Evolutionary conservation across 179 eudicot species (phyloP).

Genomic region (Kewa caespitosa): DNA sequence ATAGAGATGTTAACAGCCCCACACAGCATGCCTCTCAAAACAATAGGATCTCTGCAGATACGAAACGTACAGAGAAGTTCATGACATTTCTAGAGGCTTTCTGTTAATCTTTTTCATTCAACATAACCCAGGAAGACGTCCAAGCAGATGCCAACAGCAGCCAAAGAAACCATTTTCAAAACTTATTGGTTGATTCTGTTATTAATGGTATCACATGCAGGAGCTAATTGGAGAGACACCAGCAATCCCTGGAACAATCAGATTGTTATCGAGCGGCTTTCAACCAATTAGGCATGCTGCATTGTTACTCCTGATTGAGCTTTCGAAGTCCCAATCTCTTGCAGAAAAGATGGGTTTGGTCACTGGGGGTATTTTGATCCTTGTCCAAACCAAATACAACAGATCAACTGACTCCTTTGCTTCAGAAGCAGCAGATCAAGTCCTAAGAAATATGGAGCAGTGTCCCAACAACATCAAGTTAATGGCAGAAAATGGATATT

Average conservation of each 20-base stretch:
- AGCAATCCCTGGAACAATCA: conserved; percentile 47
- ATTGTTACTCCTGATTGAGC: conserved; percentile 58
- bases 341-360: conserved; percentile 55
- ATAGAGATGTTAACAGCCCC: too few relatives aligned
- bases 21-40: too few relatives aligned
- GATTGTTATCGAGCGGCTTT: conserved; percentile 66
- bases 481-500: conserved; percentile 85
- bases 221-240: conserved; percentile 52
- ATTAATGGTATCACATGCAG: conserved; percentile 31
- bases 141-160: background rate
- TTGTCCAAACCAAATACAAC: conserved; percentile 63
- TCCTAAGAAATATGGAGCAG: conserved; percentile 61
- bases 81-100: too few relatives aligned
- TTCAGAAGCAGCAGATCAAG: conserved; percentile 64
- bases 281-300: conserved; percentile 64
- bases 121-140: background rate
- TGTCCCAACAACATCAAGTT: conserved; percentile 57
- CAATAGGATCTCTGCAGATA: too few relatives aligned
- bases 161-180: background rate
- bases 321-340: conserved; percentile 45
- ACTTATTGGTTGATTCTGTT: background rate
- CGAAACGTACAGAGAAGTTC: too few relatives aligned
- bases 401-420: conserved; percentile 57
- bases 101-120: background rate
- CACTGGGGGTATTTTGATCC: conserved; percentile 64